Evolutionary conservation across 768 basidiomycete genomes (phyloP), one percentile per base, ranked within the genome.

Genomic region (Hirschioporus abietinus): DNA sequence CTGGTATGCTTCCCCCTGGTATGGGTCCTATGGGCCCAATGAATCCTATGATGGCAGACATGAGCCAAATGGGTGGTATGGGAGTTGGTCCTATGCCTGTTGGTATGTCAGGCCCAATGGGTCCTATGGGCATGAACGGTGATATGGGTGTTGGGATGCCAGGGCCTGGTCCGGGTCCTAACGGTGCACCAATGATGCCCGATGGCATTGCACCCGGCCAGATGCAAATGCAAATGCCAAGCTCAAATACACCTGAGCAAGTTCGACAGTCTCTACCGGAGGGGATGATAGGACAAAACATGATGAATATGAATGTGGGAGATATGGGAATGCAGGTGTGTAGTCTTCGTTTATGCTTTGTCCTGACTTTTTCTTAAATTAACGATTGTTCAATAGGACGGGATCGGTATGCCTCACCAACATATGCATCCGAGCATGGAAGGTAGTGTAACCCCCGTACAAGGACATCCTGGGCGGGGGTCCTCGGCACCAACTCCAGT

Each of bases 291-390:
- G 23, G 35, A 18, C 63, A 2, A 9, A 24, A 36, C 27, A 42
- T 42, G 35, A 64, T 61, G 84, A 81, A 81, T n/a, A 89, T 92
- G 84, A 83, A 83, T 2, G 87, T 89, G 83, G 82, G 82, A 5
- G 90, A 92, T 65, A 92, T 84, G 72, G 84, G 80, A 68, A 88
- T 90, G 82, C 90, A 91, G 88, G 91, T 91, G 71, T 68, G 86
- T 76, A 26, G n/a, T 34, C 25, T 60, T 71, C 62, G 71, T 70
- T 71, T 66, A 68, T 58, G 68, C 73, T 71, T 76, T 73, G 60
- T 67, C 70, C 72, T 71, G 70, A 67, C 73, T 72, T 34, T 27
- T 35, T 30, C 25, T 25, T 34, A 58, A 26, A 10, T 20, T 52
- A 5, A 52, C 42, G 42, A 52, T 8, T 67, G 63, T 65, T 65